Evolutionary conservation across 1,139 yeast species (phyloP).

Genomic region (Geotrichum australiense): DNA sequence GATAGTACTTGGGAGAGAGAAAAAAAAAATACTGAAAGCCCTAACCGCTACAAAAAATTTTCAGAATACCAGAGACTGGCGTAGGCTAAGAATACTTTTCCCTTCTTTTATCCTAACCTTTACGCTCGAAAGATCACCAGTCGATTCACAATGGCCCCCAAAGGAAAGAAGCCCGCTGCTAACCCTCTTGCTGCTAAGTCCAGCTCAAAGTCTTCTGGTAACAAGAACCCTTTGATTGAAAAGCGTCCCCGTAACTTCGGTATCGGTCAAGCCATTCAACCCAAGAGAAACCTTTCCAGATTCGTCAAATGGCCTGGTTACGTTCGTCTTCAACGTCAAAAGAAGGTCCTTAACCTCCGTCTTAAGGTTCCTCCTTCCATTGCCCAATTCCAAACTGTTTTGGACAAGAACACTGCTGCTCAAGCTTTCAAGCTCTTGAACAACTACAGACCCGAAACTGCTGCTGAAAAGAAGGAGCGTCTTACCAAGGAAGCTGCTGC

Average conservation of each 20-base stretch:
- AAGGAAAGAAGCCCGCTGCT: conserved; percentile 78
- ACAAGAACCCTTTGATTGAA: conserved; percentile 70
- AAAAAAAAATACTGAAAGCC: not conserved
- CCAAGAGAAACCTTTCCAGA: conserved; percentile 92
- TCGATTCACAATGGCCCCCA: conserved; percentile 80
- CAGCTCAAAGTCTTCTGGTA: conserved; percentile 31
- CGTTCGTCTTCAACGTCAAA: conserved; percentile 96
- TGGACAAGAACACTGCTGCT: conserved; percentile 98
- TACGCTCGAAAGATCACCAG: conserved; percentile 15
- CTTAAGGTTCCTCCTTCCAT: conserved; percentile 98
- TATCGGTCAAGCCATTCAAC: conserved; percentile 91
- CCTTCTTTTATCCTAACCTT: not conserved
- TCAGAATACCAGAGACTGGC: not conserved
- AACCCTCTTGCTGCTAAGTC: conserved; percentile 59
- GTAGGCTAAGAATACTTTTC: not conserved
- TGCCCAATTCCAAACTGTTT: conserved; percentile 89
- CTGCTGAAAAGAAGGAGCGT: conserved; percentile 97
- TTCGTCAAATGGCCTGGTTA: conserved; percentile 98
- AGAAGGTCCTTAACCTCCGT: conserved; percentile 89
- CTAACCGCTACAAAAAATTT: conserved; percentile 3
- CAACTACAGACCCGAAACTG: conserved; percentile 98
- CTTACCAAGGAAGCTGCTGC: conserved; percentile 98
- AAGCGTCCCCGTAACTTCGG: conserved; percentile 91
- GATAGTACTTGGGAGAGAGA: too few species aligned
- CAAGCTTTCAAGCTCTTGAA: conserved; percentile 93